Base-by-base conservation (phyloP, 1,139 yeast genomes). In the Lodderomyces margitis region DNA sequence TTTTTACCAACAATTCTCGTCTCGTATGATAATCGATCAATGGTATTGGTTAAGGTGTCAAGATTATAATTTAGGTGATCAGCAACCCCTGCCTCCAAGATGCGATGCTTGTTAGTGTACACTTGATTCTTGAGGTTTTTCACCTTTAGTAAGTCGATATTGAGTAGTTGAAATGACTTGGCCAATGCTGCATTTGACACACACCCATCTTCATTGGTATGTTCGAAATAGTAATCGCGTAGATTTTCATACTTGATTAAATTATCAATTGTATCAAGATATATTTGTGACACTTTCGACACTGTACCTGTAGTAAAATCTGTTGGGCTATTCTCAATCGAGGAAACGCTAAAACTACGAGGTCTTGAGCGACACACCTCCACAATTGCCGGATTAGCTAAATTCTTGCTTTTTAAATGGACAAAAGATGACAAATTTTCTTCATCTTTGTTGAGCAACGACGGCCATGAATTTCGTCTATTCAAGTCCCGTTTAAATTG, bases 21-120 rank as follows among this genome's bases (percentile, higher is more conserved):
- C 56, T 92, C 96, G 58, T 91, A 92, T 42, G 81, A 77, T 44
- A 92, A 67, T 48, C 95, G 71, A 19, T 95, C 92, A 25, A 86
- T 80, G 34, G 84, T 69, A 2, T 87, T 80, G 28, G 81, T 80
- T 36, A 88, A 71, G 45, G 85, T 91, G 31, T 68, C 66, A 47
- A 85, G 65, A 48, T 79, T 83, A 36, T 62, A 65, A 38, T 72
- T 64, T 36, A 83, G 58, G 49, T 60, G 57, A 10, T 55, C 58
- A 5, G 59, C 53, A 20, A 68, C 51, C 27, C 64, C 67, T 44
- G 61, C 65, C 57, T 63, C 62, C 46, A 59, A 54, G 42, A 74
- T 53, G 47, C 61, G 56, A 25, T 50, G 47, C 43, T 68, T 64
- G 44, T 65, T 56, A 10, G 54, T 42, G 14, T 58, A 54, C 59